phyloP scores from a whole-genome alignment of 371 early-diverging fungal genomes.

The Mucor lusitanicus region DNA sequence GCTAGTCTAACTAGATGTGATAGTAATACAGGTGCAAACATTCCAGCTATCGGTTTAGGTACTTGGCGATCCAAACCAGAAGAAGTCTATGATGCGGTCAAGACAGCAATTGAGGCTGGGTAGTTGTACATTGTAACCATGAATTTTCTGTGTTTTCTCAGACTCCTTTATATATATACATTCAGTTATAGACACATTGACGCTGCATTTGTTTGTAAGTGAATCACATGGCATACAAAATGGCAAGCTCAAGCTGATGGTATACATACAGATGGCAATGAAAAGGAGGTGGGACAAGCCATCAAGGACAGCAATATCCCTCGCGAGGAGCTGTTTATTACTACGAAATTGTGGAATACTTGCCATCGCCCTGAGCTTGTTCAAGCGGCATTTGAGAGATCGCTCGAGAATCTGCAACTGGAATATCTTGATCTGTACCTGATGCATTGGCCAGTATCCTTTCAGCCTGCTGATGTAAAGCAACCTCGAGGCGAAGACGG shows the following conservation, averaged over 20 bases:
- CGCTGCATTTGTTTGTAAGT: constrained; percentile 35
- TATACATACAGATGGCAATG: constrained; percentile 25
- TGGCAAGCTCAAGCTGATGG: not conserved
- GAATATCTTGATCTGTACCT: constrained; percentile 76
- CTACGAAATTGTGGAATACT: constrained; percentile 76
- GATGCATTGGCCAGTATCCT: constrained; percentile 45
- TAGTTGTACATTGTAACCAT: not conserved
- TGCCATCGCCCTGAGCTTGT: constrained; percentile 57
- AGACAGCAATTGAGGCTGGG: constrained; percentile 43
- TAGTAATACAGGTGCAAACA: constrained; percentile 29
- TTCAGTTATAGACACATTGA: constrained; percentile 32
- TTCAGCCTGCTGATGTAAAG: constrained; percentile 18
- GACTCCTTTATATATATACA: not conserved
- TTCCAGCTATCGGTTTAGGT: constrained; percentile 39
- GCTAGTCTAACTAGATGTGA: not conserved
- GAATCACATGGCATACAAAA: not conserved
- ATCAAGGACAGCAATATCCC: constrained; percentile 49
- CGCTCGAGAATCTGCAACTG: constrained; percentile 58
- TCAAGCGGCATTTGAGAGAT: constrained; percentile 42
- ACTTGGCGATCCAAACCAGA: constrained; percentile 48
- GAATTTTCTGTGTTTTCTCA: not conserved
- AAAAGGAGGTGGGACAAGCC: constrained; percentile 40
- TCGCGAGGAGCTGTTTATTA: constrained; percentile 69
- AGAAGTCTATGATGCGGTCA: constrained; percentile 44
- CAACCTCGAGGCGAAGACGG: constrained; percentile 29